A percentile compares a stretch with the other conserved stretches of the same genome.
These are phyloP conservation scores for Microsporum audouinii DNA, from an alignment of 2,329 filamentous ascomycete genomes.

Conservation along the genomic window DNA sequence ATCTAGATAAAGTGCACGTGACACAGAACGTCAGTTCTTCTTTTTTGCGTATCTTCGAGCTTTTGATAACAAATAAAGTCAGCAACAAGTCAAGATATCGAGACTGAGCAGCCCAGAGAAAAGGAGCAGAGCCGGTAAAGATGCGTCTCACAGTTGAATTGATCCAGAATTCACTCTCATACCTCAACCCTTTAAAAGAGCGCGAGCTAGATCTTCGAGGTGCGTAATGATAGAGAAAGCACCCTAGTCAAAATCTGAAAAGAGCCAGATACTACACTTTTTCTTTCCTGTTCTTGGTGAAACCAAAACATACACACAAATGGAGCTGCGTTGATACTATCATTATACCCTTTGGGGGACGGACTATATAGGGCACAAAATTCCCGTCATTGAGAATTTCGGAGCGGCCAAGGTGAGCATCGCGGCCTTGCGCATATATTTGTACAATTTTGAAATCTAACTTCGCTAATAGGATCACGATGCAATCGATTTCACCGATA, in stretches of 20 bases:
- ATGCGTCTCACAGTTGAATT: slow-evolving; percentile 97
- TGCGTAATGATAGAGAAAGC: slow-evolving; percentile 45
- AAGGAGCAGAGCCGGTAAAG: background rate
- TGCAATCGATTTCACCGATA: slow-evolving; percentile 96
- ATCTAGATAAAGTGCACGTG: slow-evolving; percentile 2
- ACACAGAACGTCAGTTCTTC: background rate
- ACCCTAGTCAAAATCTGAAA: slow-evolving; percentile 47
- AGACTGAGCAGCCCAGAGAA: background rate
- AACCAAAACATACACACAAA: slow-evolving; percentile 22
- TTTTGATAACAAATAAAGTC: background rate
- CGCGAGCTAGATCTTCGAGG: slow-evolving; percentile 98
- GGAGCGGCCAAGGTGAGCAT: slow-evolving; percentile 79
- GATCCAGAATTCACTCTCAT: slow-evolving; percentile 88
- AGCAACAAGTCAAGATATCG: background rate
- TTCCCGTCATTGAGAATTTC: slow-evolving; percentile 93
- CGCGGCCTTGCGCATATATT: background rate
- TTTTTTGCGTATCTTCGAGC: background rate
- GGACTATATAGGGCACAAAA: slow-evolving; percentile 77
- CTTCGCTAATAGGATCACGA: slow-evolving; percentile 65
- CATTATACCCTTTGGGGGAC: slow-evolving; percentile 34
- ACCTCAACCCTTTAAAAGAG: slow-evolving; percentile 97
- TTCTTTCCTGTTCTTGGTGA: slow-evolving; percentile 2
- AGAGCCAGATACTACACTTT: slow-evolving; percentile 91
- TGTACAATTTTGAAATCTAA: background rate
- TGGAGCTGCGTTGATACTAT: slow-evolving; percentile 76